Evolutionary conservation across 352 stramenopile species (phyloP).

Genomic region (Elongisporangium senticosum): DNA sequence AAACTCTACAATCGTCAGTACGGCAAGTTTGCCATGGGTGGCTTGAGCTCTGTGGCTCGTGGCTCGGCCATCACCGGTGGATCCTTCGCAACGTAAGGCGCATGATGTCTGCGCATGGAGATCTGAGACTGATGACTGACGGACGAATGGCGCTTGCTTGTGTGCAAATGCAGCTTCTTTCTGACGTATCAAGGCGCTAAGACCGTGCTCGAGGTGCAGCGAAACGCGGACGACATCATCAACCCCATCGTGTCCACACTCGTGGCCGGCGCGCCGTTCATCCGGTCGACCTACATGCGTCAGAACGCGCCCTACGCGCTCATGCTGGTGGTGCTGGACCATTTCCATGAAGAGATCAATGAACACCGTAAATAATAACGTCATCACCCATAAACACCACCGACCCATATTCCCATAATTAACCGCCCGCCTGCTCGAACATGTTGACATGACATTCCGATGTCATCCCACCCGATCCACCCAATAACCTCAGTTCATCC

Average conservation of each 20-base stretch:
- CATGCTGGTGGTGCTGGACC: constrained; percentile 72
- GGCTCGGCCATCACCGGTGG: constrained; percentile 52
- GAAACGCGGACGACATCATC: constrained; percentile 46
- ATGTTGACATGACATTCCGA: neutral
- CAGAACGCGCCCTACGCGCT: constrained; percentile 72
- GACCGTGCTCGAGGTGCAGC: constrained; percentile 58
- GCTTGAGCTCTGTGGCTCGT: constrained; percentile 35
- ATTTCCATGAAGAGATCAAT: constrained; percentile 80
- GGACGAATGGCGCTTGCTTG: neutral
- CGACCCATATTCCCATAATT: no score
- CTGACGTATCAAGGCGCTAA: constrained; percentile 71
- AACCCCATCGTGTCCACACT: constrained; percentile 53
- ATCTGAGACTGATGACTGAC: constrained; percentile 1
- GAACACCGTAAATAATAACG: constrained; percentile 27
- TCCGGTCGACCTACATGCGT: constrained; percentile 55
- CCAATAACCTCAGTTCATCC: neutral
- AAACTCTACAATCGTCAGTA: constrained; percentile 61
- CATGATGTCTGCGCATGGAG: neutral
- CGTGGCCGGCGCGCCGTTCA: constrained; percentile 45
- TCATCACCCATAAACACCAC: neutral
- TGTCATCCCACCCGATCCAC: neutral
- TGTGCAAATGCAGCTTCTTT: constrained; percentile 49
- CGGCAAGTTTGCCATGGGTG: constrained; percentile 35
- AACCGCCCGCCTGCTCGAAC: neutral
- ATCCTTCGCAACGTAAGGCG: constrained; percentile 48